Evolutionary conservation across 2,329 filamentous ascomycete species (phyloP).

Genomic region (Ceratocystis huliohia): DNA sequence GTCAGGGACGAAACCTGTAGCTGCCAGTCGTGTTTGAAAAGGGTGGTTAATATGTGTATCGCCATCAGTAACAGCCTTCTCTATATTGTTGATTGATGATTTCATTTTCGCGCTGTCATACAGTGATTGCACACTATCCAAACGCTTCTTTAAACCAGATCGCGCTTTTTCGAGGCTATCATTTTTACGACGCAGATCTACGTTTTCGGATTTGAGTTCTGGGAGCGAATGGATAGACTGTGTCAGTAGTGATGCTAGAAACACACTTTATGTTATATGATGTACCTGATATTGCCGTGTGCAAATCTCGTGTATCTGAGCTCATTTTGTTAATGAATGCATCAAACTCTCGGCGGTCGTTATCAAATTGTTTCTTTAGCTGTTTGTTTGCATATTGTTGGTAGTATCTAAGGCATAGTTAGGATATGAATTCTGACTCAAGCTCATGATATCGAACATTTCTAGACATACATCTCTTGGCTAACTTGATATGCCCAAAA

Average conservation of each 20-base stretch:
- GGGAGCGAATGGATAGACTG: slow-evolving; percentile 8
- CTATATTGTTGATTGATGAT: slow-evolving; percentile 42
- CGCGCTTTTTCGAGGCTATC: slow-evolving; percentile 55
- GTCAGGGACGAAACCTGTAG: neutral
- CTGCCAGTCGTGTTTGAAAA: neutral
- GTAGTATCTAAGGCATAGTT: slow-evolving; percentile 34
- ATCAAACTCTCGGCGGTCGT: slow-evolving; percentile 53
- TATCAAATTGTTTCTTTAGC: slow-evolving; percentile 54
- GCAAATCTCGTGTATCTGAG: slow-evolving; percentile 52
- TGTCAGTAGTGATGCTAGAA: neutral
- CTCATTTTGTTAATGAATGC: slow-evolving; percentile 65
- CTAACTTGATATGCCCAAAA: slow-evolving; percentile 83
- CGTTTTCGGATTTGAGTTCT: slow-evolving; percentile 49
- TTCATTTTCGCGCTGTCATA: slow-evolving; percentile 49
- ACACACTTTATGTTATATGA: neutral
- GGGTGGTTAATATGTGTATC: neutral
- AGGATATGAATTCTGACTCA: neutral
- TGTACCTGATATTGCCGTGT: slow-evolving; percentile 49
- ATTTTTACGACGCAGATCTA: slow-evolving; percentile 54
- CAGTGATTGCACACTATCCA: slow-evolving; percentile 54
- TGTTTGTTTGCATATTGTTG: slow-evolving; percentile 63
- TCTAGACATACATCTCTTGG: slow-evolving; percentile 57
- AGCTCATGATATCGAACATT: neutral
- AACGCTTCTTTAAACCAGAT: slow-evolving; percentile 57
- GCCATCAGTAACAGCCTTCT: slow-evolving; percentile 39